phyloP scores from a whole-genome alignment of 2,329 filamentous ascomycete species.

The Xylariaceae sp. region DNA sequence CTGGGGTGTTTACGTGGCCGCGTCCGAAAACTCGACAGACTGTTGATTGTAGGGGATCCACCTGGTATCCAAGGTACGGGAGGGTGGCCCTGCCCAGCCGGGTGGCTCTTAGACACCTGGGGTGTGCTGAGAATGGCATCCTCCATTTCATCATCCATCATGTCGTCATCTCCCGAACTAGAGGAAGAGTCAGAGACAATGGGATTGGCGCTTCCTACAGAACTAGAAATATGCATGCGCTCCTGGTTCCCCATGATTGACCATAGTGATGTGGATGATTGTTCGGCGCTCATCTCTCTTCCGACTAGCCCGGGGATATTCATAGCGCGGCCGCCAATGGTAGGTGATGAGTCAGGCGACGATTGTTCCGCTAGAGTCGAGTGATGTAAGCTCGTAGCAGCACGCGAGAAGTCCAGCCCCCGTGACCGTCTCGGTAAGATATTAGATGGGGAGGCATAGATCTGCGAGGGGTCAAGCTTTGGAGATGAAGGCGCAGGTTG shows the following conservation, averaged over 20 bases:
- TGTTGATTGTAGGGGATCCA: slow-evolving; percentile 68
- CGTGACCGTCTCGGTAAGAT: slow-evolving; percentile 84
- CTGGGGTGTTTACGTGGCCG: slow-evolving; percentile 65
- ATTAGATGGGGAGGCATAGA: slow-evolving; percentile 82
- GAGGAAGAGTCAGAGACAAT: slow-evolving; percentile 77
- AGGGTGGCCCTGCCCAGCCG: slow-evolving; percentile 37
- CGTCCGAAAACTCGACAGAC: slow-evolving; percentile 78
- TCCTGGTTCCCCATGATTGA: slow-evolving; percentile 67
- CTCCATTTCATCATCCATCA: slow-evolving; percentile 71
- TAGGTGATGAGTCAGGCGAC: slow-evolving; percentile 87
- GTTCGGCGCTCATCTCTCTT: slow-evolving; percentile 50
- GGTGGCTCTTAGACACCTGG: slow-evolving; percentile 61
- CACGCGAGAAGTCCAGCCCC: slow-evolving; percentile 87
- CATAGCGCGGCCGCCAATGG: slow-evolving; percentile 64
- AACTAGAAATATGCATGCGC: slow-evolving; percentile 71
- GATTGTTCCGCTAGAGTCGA: slow-evolving; percentile 86
- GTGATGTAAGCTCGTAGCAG: slow-evolving; percentile 91
- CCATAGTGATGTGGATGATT: slow-evolving; percentile 70
- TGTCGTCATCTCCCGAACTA: slow-evolving; percentile 64
- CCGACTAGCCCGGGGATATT: slow-evolving; percentile 54
- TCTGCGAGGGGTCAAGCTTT: slow-evolving; percentile 78
- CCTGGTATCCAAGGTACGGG: slow-evolving; percentile 60
- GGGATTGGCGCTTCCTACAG: slow-evolving; percentile 70
- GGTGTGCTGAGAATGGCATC: slow-evolving; percentile 82
- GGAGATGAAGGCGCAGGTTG: slow-evolving; percentile 73